phyloP scores from a whole-genome alignment of 306 rosid genomes.

The Glycine soja region DNA sequence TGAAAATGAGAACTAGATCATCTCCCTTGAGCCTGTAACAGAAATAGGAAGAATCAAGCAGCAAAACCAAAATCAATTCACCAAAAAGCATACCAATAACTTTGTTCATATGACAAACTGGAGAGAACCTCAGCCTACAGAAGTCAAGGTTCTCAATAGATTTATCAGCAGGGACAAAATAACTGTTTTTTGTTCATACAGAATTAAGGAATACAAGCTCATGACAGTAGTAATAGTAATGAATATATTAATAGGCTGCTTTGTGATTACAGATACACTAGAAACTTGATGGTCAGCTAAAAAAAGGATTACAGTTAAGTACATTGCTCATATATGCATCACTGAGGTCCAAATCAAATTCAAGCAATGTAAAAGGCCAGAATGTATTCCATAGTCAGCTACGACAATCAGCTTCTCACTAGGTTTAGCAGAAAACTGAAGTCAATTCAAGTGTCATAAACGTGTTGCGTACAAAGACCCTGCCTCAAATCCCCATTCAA shows the following conservation, averaged over 20 bases:
- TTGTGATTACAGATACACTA: slow-evolving; percentile 31
- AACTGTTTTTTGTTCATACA: not conserved
- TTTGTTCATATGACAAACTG: slow-evolving; percentile 39
- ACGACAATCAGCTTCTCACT: slow-evolving; percentile 18
- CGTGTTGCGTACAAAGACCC: slow-evolving; percentile 41
- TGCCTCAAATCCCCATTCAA: slow-evolving; percentile 45
- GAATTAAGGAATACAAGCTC: slow-evolving; percentile 28
- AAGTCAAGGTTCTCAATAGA: slow-evolving; percentile 41
- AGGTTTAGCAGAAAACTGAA: slow-evolving; percentile 42
- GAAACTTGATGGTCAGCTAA: slow-evolving; percentile 10
- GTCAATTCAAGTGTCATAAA: slow-evolving; percentile 46
- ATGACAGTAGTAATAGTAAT: slow-evolving; percentile 7
- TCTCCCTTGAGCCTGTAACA: slow-evolving; percentile 62
- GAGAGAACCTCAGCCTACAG: slow-evolving; percentile 44
- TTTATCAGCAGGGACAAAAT: not conserved
- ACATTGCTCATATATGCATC: slow-evolving; percentile 44
- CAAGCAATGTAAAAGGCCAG: slow-evolving; percentile 40
- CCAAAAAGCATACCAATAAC: slow-evolving; percentile 41
- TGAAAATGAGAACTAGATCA: slow-evolving; percentile 44
- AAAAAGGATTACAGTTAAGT: slow-evolving; percentile 22
- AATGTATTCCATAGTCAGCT: slow-evolving; percentile 19
- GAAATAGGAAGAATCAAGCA: slow-evolving; percentile 37
- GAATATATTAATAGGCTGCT: slow-evolving; percentile 33
- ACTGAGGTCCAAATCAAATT: slow-evolving; percentile 38
- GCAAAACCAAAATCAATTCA: slow-evolving; percentile 42